These are phyloP conservation scores for Ziziphus jujuba DNA, from an alignment of 306 rosid genomes.

Conservation along the genomic window DNA sequence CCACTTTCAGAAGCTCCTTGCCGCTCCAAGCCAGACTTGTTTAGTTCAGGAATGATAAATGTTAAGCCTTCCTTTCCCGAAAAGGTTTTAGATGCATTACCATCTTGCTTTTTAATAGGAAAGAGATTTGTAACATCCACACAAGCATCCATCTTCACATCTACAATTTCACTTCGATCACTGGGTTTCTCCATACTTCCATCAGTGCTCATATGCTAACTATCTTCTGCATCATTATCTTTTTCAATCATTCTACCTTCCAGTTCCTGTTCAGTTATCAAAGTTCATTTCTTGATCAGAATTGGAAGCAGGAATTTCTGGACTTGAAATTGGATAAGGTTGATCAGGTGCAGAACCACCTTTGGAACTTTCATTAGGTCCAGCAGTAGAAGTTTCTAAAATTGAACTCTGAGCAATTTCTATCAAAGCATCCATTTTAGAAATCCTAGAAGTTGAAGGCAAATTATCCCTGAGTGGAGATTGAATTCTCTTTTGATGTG, in stretches of 20 bases:
- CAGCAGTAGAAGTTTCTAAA: slow-evolving; percentile 50
- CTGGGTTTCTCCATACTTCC: slow-evolving; percentile 41
- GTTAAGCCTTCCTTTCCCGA: slow-evolving; percentile 29
- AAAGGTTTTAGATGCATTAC: slow-evolving; percentile 21
- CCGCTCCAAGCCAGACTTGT: slow-evolving; percentile 34
- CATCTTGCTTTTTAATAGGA: slow-evolving; percentile 32
- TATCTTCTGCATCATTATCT: slow-evolving; percentile 40
- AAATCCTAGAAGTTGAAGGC: slow-evolving; percentile 55
- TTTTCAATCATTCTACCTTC: slow-evolving; percentile 36
- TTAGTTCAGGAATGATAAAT: slow-evolving; percentile 31
- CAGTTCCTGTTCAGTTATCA: slow-evolving; percentile 36
- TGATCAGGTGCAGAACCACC: slow-evolving; percentile 21
- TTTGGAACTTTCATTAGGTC: slow-evolving; percentile 29
- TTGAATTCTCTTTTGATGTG: slow-evolving; percentile 29
- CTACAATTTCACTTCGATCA: slow-evolving; percentile 28
- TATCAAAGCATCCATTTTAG: slow-evolving; percentile 85
- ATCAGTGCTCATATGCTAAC: no score
- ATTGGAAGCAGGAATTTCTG: slow-evolving; percentile 31
- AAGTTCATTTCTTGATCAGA: slow-evolving; percentile 31
- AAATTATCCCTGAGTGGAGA: slow-evolving; percentile 52
- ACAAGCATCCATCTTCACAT: slow-evolving; percentile 38
- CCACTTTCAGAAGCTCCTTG: slow-evolving; percentile 34
- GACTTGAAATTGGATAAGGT: slow-evolving; percentile 17
- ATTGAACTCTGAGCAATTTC: slow-evolving; percentile 91
- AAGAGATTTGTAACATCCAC: slow-evolving; percentile 22